Evolutionary conservation across 2,329 filamentous ascomycete species (phyloP), one percentile per base, ranked within the genome.

Genomic region (Daldinia sp.): DNA sequence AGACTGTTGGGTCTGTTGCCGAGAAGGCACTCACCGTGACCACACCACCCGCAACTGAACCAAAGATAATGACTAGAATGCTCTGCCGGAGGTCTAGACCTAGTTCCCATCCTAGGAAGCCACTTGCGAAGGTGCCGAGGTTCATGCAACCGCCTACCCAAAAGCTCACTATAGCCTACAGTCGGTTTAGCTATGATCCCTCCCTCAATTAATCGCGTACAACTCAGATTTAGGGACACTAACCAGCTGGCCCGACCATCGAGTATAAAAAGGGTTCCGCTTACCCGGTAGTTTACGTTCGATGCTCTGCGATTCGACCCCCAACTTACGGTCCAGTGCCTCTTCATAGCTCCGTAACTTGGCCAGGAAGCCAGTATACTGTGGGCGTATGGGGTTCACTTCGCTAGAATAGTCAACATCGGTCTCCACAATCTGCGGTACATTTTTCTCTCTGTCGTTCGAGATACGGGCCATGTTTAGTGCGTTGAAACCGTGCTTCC

Each of bases 141-240:
- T 84, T 84, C 77, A 83, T 79, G 2, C 80, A 83, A 19, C 77
- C 78, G 50, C 76, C 79, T 21, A 81, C 79, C 83, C 83, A 85
- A 61, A 85, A 75, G 58, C 82, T 72, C n/a, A 80, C 80, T 81
- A 85, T 84, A 51, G 77, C 77, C 56, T 80, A 70, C 30, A 43
- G 9, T 29, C 7, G 7, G 7, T 27, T 57, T 35, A 57, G 21
- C 10, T 37, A 17, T 49, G 23, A 7, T 11, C 7, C 8, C 10
- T 19, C 30, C 51, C 29, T 49, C 13, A 21, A n/a, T 13, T n/a
- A 41, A 34, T 5, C 5, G 6, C 13, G 9, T 35, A 7, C 7
- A 50, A 17, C 11, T 11, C n/a, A 21, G 32, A 25, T 11, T 49
- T 8, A 32, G 48, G 57, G 35, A 35, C 21, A 50, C 64, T 63